Percentiles rank a stretch among this genome's conserved stretches.
These are phyloP conservation scores for Aurantiochytrium sp. DNA, from an alignment of 108 stramenopile genomes.

Conservation along the genomic window DNA sequence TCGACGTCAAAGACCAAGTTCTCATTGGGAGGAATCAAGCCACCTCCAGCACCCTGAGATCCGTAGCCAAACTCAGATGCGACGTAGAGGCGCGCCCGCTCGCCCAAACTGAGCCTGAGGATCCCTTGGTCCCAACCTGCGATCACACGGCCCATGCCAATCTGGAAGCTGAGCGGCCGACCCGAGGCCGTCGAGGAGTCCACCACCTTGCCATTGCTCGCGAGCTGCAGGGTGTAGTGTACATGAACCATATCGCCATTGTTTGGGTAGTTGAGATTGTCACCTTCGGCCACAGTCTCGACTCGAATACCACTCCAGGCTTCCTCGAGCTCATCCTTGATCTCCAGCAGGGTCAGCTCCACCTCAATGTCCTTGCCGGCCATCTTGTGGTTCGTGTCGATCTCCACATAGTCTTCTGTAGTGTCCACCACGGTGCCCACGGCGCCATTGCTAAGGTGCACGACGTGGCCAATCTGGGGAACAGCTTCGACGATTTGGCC, in stretches of 20 bases:
- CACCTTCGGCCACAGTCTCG: conserved; percentile 24
- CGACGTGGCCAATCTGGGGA: background rate
- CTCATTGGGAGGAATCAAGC: conserved; percentile 63
- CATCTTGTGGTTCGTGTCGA: conserved; percentile 9
- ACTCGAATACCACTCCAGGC: conserved; percentile 15
- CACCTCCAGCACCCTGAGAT: conserved; percentile 56
- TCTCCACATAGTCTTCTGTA: background rate
- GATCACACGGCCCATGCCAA: conserved; percentile 67
- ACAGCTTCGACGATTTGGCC: background rate
- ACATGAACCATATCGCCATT: conserved; percentile 1
- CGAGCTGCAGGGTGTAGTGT: conserved; percentile 42
- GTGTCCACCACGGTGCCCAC: background rate
- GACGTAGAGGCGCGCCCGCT: conserved; percentile 48
- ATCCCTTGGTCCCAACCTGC: conserved; percentile 55
- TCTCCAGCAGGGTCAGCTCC: background rate
- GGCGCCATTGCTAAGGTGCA: background rate
- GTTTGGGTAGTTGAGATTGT: conserved; percentile 27
- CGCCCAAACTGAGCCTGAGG: background rate
- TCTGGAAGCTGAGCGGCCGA: conserved; percentile 62
- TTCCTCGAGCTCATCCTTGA: background rate
- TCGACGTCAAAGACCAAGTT: conserved; percentile 40
- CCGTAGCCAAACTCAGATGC: conserved; percentile 77
- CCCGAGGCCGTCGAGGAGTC: conserved; percentile 64
- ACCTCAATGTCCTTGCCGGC: background rate
- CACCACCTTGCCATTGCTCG: conserved; percentile 61